Evolutionary conservation across 1,284 basidiomycete genomes (phyloP).

Genomic region (Melampsora larici-populina): DNA sequence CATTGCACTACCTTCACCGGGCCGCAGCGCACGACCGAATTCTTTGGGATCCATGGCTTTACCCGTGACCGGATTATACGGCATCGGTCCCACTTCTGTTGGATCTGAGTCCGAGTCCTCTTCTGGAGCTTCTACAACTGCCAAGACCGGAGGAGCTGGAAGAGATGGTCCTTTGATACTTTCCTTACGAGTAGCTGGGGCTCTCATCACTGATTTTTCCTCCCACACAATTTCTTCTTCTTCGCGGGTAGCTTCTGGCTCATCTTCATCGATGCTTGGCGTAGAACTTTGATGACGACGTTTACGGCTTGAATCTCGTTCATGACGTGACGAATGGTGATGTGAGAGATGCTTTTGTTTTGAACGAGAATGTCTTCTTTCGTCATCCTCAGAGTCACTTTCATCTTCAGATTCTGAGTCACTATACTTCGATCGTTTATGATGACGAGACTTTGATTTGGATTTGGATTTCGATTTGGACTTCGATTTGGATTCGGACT

Average conservation of each 20-base stretch:
- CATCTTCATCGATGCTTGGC: not conserved
- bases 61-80: slow-evolving; percentile 40
- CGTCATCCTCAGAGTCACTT: slow-evolving; percentile 4
- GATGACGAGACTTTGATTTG: slow-evolving; percentile 6
- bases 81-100: slow-evolving; percentile 44
- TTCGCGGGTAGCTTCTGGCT: not conserved
- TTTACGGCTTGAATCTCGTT: not conserved
- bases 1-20: slow-evolving; percentile 96
- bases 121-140: slow-evolving; percentile 1
- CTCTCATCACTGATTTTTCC: not conserved
- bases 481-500: slow-evolving; percentile 10
- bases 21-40: slow-evolving; percentile 77
- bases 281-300: not conserved
- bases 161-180: slow-evolving; percentile 4
- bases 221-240: not conserved
- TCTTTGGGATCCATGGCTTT: slow-evolving; percentile 43
- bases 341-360: not conserved
- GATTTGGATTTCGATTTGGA: not conserved
- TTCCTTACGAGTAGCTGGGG: not conserved
- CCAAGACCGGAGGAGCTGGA: not conserved
- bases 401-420: not conserved
- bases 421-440: not conserved
- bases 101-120: slow-evolving; percentile 9
- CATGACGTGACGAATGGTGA: slow-evolving; percentile 3
- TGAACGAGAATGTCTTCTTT: not conserved